Conservation (phyloP, 441 rosid species). For the Hura crepitans region DNA sequence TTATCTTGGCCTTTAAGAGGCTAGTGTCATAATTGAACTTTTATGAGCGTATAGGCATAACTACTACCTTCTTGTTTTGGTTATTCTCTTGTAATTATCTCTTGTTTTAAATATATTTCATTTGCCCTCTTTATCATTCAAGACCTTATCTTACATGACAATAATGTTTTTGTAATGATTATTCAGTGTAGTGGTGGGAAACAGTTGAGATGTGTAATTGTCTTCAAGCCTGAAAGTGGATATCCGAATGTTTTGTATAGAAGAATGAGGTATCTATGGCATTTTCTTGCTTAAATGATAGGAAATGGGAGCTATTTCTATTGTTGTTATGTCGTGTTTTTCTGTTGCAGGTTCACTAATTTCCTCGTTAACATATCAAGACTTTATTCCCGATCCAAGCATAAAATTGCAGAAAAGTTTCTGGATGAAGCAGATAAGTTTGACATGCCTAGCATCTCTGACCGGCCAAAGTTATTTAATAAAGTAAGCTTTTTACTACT, state of each 20-base stretch:
- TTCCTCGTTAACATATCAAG: constrained; percentile 38
- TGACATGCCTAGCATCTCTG: constrained; percentile 35
- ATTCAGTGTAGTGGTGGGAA: constrained; percentile 48
- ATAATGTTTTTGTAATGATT: not conserved
- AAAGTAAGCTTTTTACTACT: constrained; percentile 36
- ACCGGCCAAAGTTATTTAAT: constrained; percentile 41
- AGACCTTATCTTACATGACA: not conserved
- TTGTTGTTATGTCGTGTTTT: constrained; percentile 13
- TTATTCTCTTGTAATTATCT: not conserved
- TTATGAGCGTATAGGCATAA: not conserved
- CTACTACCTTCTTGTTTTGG: not conserved
- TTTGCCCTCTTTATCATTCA: not conserved
- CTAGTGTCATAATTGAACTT: not conserved
- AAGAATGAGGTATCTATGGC: constrained; percentile 36
- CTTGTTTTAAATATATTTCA: not conserved
- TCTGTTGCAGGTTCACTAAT: constrained; percentile 44
- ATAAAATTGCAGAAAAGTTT: constrained; percentile 41
- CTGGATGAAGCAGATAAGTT: constrained; percentile 38
- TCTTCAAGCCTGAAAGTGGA: constrained; percentile 41
- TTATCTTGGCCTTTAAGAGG: not conserved
- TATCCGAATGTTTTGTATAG: constrained; percentile 38
- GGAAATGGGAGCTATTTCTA: not conserved
- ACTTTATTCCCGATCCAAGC: constrained; percentile 49
- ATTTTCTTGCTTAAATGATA: constrained; percentile 5
- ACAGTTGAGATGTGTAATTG: constrained; percentile 34